Evolutionary conservation across 371 early-diverging fungal genomes (phyloP).

Genomic region (Syncephalastrum sp.): DNA sequence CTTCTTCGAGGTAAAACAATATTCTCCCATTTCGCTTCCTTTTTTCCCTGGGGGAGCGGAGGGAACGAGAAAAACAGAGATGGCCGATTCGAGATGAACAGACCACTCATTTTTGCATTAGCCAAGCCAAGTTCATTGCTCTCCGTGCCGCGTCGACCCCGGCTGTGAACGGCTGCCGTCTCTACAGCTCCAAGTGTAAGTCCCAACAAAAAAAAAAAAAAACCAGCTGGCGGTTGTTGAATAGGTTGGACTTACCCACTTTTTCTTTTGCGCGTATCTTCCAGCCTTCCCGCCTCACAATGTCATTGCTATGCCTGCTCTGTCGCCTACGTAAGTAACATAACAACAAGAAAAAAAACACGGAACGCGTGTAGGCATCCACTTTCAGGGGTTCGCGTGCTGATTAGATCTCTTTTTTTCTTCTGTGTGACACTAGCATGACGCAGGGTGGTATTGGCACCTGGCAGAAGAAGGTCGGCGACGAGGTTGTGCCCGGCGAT

Average conservation of each 20-base stretch:
- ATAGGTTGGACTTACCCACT: slow-evolving; percentile 3
- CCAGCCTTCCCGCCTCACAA: slow-evolving; percentile 85
- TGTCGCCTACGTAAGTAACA: slow-evolving; percentile 86
- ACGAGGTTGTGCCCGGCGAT: slow-evolving; percentile 92
- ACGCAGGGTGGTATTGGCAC: slow-evolving; percentile 94
- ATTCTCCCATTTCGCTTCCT: neutral
- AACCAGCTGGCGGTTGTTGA: neutral
- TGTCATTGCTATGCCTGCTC: slow-evolving; percentile 95
- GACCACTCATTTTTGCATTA: slow-evolving; percentile 5
- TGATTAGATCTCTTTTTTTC: neutral
- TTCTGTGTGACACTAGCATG: slow-evolving; percentile 58
- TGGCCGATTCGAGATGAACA: too few species aligned
- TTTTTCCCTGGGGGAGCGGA: neutral
- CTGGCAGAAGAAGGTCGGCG: slow-evolving; percentile 96
- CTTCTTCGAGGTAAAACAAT: slow-evolving; percentile 31
- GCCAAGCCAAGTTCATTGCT: slow-evolving; percentile 45
- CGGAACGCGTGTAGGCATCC: neutral
- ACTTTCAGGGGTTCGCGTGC: neutral
- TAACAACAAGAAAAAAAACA: neutral
- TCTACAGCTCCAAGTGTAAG: slow-evolving; percentile 68
- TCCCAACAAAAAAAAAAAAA: neutral
- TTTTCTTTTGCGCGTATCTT: slow-evolving; percentile 6
- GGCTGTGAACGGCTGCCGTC: slow-evolving; percentile 31
- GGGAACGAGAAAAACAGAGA: too few species aligned
- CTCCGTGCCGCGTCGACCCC: slow-evolving; percentile 43